Evolutionary conservation across 2,329 filamentous ascomycete species (phyloP).

Genomic region (Pseudopithomyces chartarum): DNA sequence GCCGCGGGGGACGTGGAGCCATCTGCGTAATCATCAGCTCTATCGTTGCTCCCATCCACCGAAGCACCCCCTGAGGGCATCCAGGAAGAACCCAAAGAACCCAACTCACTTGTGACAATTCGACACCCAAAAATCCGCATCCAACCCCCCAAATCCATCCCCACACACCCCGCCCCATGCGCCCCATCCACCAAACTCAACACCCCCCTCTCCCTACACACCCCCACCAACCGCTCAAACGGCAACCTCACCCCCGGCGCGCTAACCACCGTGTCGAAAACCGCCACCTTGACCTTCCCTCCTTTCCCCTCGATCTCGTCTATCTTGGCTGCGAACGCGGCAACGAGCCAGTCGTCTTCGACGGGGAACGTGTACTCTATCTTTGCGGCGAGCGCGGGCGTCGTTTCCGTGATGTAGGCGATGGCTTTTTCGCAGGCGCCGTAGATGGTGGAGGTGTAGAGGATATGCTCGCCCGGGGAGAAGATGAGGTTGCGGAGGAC

Average conservation of each 20-base stretch:
- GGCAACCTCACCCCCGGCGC: slow-evolving; percentile 80
- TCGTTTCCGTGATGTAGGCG: slow-evolving; percentile 73
- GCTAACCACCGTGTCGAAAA: slow-evolving; percentile 82
- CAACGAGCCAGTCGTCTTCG: slow-evolving; percentile 69
- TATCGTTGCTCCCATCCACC: no score
- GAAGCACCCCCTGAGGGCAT: no score
- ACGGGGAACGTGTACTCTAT: slow-evolving; percentile 72
- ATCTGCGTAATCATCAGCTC: slow-evolving; percentile 52
- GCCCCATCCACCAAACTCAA: slow-evolving; percentile 82
- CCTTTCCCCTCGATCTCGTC: slow-evolving; percentile 58
- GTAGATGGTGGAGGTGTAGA: slow-evolving; percentile 82
- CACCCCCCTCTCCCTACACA: slow-evolving; percentile 70
- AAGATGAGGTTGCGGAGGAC: slow-evolving; percentile 77
- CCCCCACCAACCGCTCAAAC: slow-evolving; percentile 68
- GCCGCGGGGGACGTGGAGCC: slow-evolving; percentile 80
- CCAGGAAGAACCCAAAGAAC: not conserved
- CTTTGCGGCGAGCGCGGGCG: slow-evolving; percentile 54
- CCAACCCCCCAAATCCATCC: slow-evolving; percentile 68
- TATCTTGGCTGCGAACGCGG: slow-evolving; percentile 65
- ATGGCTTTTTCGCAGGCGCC: slow-evolving; percentile 76
- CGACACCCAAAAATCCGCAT: slow-evolving; percentile 84
- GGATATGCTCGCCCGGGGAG: slow-evolving; percentile 72
- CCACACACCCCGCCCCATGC: slow-evolving; percentile 80
- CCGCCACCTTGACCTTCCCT: slow-evolving; percentile 67
- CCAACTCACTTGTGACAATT: slow-evolving; percentile 62